A percentile compares a stretch with the other conserved stretches of the same genome.
phyloP scores from a whole-genome alignment of 2,329 filamentous ascomycete species.

The Penicillium janthinellum region DNA sequence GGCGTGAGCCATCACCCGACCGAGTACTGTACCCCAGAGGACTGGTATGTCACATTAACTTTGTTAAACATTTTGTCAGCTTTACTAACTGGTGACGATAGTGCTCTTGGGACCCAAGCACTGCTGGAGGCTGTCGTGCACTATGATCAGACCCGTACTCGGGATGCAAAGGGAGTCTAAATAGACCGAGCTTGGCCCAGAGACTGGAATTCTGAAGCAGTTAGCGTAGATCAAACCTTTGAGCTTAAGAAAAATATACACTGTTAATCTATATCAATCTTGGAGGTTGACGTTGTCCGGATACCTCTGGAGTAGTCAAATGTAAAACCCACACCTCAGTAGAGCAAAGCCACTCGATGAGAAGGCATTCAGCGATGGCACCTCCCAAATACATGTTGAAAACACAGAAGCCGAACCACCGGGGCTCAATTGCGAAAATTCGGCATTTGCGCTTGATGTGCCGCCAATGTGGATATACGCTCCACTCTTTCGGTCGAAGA shows the following conservation, averaged over 20 bases:
- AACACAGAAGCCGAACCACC: neutral
- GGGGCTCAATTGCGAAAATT: neutral
- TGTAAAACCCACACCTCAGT: neutral
- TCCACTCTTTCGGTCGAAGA: constrained; percentile 4
- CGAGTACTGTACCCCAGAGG: constrained; percentile 57
- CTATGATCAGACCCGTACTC: constrained; percentile 24
- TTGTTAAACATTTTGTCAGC: no score
- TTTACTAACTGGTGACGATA: constrained; percentile 2
- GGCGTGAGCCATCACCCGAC: constrained; percentile 62
- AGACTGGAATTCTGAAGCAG: neutral
- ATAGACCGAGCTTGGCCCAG: neutral
- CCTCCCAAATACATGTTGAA: neutral
- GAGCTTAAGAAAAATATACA: neutral
- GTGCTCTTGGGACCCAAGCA: constrained; percentile 45
- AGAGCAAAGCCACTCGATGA: neutral
- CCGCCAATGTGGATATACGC: neutral
- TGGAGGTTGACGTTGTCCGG: neutral
- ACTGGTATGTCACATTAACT: constrained; percentile 28
- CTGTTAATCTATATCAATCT: neutral
- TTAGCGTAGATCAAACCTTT: neutral
- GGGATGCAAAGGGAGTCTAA: neutral
- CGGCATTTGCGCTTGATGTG: neutral
- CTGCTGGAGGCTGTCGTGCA: constrained; percentile 51
- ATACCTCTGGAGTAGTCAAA: neutral
- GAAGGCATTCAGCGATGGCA: neutral